phyloP scores from a whole-genome alignment of 768 basidiomycete species.

The Amanita pseudoporphyria region DNA sequence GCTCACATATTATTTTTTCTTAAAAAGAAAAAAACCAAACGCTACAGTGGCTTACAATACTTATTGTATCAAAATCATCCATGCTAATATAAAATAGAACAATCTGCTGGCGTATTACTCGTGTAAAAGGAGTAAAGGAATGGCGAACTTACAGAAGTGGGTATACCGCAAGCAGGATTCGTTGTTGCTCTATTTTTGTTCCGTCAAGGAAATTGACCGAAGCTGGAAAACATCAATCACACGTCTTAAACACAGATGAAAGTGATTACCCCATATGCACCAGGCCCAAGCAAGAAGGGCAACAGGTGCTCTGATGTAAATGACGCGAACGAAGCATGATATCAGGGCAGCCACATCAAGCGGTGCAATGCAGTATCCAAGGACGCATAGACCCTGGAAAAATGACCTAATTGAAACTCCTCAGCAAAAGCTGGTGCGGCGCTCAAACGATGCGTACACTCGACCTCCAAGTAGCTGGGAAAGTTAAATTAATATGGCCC shows the following conservation, averaged over 20 bases:
- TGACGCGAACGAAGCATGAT: conserved; percentile 72
- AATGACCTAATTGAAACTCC: conserved; percentile 51
- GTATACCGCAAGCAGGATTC: conserved; percentile 89
- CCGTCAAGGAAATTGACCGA: conserved; percentile 95
- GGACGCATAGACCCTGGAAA: conserved; percentile 91
- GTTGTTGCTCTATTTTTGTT: conserved; percentile 85
- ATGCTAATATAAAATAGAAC: conserved; percentile 90
- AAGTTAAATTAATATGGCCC: conserved; percentile 2
- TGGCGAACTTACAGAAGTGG: conserved; percentile 70
- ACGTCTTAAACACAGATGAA: background rate
- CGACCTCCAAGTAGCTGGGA: conserved; percentile 66
- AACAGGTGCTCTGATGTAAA: conserved; percentile 83
- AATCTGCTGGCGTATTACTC: conserved; percentile 33
- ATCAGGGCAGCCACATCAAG: conserved; percentile 85
- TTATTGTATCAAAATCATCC: conserved; percentile 95
- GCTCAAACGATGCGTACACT: conserved; percentile 44
- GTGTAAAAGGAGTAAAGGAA: background rate
- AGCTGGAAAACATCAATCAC: conserved; percentile 34
- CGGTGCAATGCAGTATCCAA: conserved; percentile 94
- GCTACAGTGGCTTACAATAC: background rate
- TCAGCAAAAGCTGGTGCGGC: background rate
- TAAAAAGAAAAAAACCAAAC: too few relatives aligned
- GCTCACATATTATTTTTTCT: too few relatives aligned
- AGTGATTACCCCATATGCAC: conserved; percentile 89
- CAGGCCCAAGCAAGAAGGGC: conserved; percentile 86